Evolutionary conservation across 495 filamentous ascomycete genomes (phyloP).

Genomic region (Aspergillus nidulans): DNA sequence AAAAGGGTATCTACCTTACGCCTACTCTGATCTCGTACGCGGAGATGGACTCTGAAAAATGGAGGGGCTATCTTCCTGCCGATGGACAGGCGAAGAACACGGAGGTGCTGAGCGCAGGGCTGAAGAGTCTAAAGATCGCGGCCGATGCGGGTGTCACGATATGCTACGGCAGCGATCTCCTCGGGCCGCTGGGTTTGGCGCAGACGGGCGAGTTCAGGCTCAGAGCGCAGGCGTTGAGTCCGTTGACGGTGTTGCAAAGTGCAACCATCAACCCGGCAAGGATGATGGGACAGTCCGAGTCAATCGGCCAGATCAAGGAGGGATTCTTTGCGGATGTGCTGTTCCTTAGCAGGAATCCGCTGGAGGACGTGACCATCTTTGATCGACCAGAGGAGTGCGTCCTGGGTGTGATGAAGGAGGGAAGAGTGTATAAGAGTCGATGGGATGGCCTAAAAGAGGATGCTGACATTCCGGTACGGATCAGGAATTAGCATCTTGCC

Average conservation of each 20-base stretch:
- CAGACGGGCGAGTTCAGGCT: constrained; percentile 50
- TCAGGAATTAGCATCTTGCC: background rate
- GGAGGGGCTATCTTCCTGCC: constrained; percentile 38
- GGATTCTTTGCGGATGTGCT: constrained; percentile 42
- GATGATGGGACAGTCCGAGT: constrained; percentile 38
- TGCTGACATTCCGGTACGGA: background rate
- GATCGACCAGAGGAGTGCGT: constrained; percentile 38
- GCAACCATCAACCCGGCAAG: constrained; percentile 50
- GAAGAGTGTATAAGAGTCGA: constrained; percentile 25
- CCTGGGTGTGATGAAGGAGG: constrained; percentile 48
- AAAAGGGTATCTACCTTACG: constrained; percentile 44
- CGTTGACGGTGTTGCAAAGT: constrained; percentile 42
- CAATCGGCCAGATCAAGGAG: constrained; percentile 42
- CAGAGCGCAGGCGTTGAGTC: constrained; percentile 37
- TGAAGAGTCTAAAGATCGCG: constrained; percentile 41
- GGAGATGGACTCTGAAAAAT: constrained; percentile 41
- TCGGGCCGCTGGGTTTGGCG: constrained; percentile 41
- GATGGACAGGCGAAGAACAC: constrained; percentile 41
- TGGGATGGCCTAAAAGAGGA: background rate
- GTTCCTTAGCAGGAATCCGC: constrained; percentile 41
- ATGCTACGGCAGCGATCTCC: constrained; percentile 54
- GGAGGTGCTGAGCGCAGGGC: constrained; percentile 41
- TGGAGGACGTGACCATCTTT: constrained; percentile 49
- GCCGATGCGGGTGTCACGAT: constrained; percentile 47
- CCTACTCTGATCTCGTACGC: constrained; percentile 52